Evolutionary conservation across 768 basidiomycete genomes (phyloP).

Genomic region (Rossbeevera mucosa): DNA sequence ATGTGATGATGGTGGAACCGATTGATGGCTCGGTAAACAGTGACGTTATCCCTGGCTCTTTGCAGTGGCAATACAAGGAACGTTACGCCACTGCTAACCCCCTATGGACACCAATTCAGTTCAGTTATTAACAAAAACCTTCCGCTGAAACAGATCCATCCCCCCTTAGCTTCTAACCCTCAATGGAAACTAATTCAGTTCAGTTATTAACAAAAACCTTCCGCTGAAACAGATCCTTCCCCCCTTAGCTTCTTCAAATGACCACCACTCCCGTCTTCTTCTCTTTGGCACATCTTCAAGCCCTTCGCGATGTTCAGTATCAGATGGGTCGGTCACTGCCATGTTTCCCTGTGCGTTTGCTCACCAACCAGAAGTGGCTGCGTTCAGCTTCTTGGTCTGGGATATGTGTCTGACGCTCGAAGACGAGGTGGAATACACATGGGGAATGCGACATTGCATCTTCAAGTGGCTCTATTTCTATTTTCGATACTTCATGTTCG

Average conservation of each 20-base stretch:
- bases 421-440: constrained; percentile 27
- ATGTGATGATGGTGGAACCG: neutral
- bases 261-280: neutral
- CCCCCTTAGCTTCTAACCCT: too few relatives aligned
- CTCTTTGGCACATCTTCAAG: constrained; percentile 2
- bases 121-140: neutral
- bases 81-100: too few relatives aligned
- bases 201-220: neutral
- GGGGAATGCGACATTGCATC: constrained; percentile 17
- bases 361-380: constrained; percentile 19
- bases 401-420: constrained; percentile 25
- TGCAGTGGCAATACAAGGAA: too few relatives aligned
- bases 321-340: constrained; percentile 5
- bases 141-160: too few relatives aligned
- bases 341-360: neutral
- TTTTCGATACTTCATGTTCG: constrained; percentile 15
- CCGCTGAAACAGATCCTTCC: too few relatives aligned
- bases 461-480: constrained; percentile 19
- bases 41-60: too few relatives aligned
- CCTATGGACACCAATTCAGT: neutral
- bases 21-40: too few relatives aligned
- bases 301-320: constrained; percentile 6
- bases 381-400: constrained; percentile 23
- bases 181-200: neutral
- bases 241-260: constrained; percentile 6